Conservation (phyloP, 2,329 filamentous ascomycete species). For the Aspergillus caelatus region DNA sequence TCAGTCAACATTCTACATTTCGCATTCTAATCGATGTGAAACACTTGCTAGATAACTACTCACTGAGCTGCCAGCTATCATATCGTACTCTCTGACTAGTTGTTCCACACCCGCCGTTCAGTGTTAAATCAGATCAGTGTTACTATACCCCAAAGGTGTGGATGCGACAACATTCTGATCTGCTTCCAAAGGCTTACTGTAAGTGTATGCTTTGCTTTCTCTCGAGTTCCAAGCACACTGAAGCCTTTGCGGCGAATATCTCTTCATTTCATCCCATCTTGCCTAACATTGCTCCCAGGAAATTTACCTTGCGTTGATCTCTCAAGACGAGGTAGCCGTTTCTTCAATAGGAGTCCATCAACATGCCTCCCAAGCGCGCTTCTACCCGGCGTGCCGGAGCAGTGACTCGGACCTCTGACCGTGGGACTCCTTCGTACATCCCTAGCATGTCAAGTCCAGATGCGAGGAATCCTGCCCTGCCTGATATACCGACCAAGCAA, state of each 20-base stretch:
- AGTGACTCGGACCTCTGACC: constrained; percentile 7
- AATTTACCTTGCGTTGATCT: too few species aligned
- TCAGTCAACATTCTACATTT: neutral
- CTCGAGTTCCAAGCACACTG: neutral
- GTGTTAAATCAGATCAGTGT: neutral
- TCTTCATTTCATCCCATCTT: neutral
- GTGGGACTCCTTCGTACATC: constrained; percentile 14
- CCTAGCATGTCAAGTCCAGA: constrained; percentile 23
- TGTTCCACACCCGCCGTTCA: neutral
- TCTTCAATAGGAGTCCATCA: neutral
- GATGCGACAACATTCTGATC: neutral
- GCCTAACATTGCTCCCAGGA: neutral
- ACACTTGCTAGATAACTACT: neutral
- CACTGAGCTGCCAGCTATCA: neutral
- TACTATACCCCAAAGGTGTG: neutral
- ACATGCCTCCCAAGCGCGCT: constrained; percentile 32
- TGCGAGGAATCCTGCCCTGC: constrained; percentile 31
- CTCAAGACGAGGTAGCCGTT: neutral
- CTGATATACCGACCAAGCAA: constrained; percentile 41
- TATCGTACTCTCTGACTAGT: neutral
- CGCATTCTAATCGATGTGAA: neutral
- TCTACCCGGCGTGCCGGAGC: constrained; percentile 21
- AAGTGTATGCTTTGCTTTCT: neutral
- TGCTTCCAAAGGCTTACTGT: neutral
- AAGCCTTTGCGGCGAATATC: neutral